Percentiles rank a stretch among this genome's conserved stretches.
Conservation (phyloP, 306 rosid genomes). For the Begonia masoniana region DNA sequence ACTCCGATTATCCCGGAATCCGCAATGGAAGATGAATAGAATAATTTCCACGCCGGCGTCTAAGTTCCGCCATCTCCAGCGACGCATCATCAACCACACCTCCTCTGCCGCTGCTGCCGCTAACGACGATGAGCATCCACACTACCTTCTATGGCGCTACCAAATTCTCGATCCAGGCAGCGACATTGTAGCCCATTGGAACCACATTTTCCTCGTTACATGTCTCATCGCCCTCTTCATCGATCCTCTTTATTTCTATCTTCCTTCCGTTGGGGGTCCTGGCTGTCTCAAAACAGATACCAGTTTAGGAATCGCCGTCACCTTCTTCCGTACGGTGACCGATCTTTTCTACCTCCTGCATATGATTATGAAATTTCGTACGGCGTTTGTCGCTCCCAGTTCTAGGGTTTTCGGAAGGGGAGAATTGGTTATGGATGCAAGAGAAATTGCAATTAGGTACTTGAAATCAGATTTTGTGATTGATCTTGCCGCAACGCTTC, state of each 20-base stretch:
- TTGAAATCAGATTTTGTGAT: slow-evolving; percentile 65
- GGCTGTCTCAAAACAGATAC: slow-evolving; percentile 43
- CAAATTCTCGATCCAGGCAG: slow-evolving; percentile 80
- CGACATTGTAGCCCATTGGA: slow-evolving; percentile 64
- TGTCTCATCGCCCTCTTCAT: slow-evolving; percentile 61
- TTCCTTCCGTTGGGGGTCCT: slow-evolving; percentile 54
- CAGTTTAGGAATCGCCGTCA: slow-evolving; percentile 25
- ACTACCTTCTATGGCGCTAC: slow-evolving; percentile 54
- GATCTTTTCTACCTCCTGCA: slow-evolving; percentile 71
- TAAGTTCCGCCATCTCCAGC: slow-evolving; percentile 50
- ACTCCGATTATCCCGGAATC: slow-evolving; percentile 67
- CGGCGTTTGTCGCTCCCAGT: slow-evolving; percentile 70
- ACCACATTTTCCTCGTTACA: slow-evolving; percentile 57
- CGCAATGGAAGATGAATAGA: slow-evolving; percentile 96
- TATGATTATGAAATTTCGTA: slow-evolving; percentile 69
- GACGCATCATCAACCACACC: slow-evolving; percentile 7
- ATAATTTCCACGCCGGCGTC: slow-evolving; percentile 51
- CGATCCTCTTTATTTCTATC: slow-evolving; percentile 79
- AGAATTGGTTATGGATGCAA: slow-evolving; percentile 62
- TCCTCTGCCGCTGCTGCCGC: neutral
- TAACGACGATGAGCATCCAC: slow-evolving; percentile 30
- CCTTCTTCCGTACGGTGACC: slow-evolving; percentile 44
- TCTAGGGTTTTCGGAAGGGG: slow-evolving; percentile 86
- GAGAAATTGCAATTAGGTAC: slow-evolving; percentile 52
- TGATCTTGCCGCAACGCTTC: slow-evolving; percentile 80